phyloP scores from a whole-genome alignment of 2,329 filamentous ascomycete genomes.

The Botrytis tulipae region DNA sequence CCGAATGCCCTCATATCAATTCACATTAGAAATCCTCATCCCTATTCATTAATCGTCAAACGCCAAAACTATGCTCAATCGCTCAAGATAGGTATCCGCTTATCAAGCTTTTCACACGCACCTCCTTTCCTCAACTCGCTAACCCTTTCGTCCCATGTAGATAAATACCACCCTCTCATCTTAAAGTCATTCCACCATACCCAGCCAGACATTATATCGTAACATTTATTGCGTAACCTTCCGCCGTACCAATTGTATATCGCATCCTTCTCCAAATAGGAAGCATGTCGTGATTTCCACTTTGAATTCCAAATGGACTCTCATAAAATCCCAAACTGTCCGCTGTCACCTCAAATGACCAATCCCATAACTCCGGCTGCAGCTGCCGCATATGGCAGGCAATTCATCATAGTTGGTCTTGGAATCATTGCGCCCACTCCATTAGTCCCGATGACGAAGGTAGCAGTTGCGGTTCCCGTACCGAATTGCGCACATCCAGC shows the following conservation, averaged over 20 bases:
- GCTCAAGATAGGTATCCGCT: background rate
- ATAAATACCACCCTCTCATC: background rate
- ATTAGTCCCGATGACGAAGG: constrained; percentile 16
- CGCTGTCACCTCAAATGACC: constrained; percentile 1
- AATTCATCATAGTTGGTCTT: constrained; percentile 17
- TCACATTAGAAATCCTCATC: background rate
- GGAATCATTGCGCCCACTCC: constrained; percentile 10
- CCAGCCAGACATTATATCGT: background rate
- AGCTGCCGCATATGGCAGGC: constrained; percentile 16
- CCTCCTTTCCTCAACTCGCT: background rate
- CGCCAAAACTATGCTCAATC: constrained; percentile 1
- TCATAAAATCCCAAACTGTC: background rate
- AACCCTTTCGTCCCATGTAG: background rate
- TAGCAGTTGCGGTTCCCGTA: constrained; percentile 19
- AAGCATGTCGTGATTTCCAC: background rate
- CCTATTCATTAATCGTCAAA: constrained; percentile 9
- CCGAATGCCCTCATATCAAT: background rate
- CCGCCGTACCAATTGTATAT: background rate
- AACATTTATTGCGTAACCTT: background rate
- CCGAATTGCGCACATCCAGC: constrained; percentile 36
- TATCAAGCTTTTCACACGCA: background rate
- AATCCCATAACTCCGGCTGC: constrained; percentile 12
- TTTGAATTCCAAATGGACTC: background rate
- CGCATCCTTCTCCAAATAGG: background rate
- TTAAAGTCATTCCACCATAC: background rate